Conservation (phyloP, 495 filamentous ascomycete genomes). For the Aspergillus steynii region DNA sequence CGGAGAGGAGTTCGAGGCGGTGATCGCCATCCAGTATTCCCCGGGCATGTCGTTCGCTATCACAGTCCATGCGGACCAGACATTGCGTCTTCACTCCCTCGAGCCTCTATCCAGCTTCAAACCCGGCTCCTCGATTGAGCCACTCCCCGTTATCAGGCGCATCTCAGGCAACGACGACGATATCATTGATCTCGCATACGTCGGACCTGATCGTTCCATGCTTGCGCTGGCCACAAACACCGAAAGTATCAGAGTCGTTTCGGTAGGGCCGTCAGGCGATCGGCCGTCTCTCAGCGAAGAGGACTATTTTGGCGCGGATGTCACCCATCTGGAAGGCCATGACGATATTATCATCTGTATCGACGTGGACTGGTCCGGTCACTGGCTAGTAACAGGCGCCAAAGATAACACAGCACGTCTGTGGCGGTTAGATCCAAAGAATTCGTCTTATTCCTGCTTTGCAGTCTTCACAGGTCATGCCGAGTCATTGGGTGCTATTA, state of each 20-base stretch:
- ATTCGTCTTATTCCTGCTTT: conserved; percentile 73
- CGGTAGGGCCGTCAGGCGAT: conserved; percentile 49
- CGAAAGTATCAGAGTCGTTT: conserved; percentile 86
- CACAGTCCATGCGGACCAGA: conserved; percentile 87
- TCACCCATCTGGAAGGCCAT: conserved; percentile 82
- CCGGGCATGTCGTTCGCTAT: conserved; percentile 64
- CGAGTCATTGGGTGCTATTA: conserved; percentile 90
- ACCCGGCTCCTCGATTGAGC: conserved; percentile 38
- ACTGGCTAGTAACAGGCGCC: conserved; percentile 92
- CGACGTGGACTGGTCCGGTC: conserved; percentile 92
- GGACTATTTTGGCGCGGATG: conserved; percentile 83
- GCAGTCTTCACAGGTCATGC: conserved; percentile 86
- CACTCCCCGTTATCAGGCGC: conserved; percentile 59
- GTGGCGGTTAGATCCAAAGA: conserved; percentile 82
- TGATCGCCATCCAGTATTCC: conserved; percentile 69
- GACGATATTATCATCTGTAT: conserved; percentile 94
- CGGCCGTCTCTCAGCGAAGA: conserved; percentile 30
- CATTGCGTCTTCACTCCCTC: conserved; percentile 72
- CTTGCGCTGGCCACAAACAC: conserved; percentile 94
- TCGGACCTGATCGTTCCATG: conserved; percentile 74
- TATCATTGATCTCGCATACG: conserved; percentile 87
- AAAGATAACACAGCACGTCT: conserved; percentile 95
- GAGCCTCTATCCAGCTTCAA: conserved; percentile 37
- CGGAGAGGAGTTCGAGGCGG: conserved; percentile 71
- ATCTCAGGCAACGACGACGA: conserved; percentile 98